phyloP scores from a whole-genome alignment of 2,329 filamentous ascomycete genomes.

The Camillea tinctor region DNA sequence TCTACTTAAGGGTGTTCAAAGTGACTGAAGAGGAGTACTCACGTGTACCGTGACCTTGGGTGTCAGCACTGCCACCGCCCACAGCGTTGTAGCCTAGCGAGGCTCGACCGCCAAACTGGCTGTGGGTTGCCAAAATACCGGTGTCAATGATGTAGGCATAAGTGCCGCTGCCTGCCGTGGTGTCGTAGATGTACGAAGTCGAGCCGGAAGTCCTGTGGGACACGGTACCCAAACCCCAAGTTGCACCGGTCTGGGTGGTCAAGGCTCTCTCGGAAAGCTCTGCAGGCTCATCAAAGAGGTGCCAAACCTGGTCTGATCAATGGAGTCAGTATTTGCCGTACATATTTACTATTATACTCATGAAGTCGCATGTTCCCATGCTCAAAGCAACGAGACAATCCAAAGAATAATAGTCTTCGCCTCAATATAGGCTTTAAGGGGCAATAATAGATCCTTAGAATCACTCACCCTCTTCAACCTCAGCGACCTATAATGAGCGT shows the following conservation, averaged over 20 bases:
- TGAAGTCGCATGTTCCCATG: too few relatives aligned
- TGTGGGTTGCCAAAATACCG: conserved; percentile 47
- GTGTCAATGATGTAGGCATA: conserved; percentile 56
- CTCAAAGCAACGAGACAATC: too few relatives aligned
- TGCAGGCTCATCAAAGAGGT: conserved; percentile 22
- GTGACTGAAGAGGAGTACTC: not conserved
- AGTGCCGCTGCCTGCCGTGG: conserved; percentile 38
- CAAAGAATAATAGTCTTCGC: too few relatives aligned
- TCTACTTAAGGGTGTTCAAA: not conserved
- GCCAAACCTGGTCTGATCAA: conserved; percentile 24
- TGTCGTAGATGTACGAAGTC: conserved; percentile 42
- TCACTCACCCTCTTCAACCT: conserved; percentile 25
- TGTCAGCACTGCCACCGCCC: conserved; percentile 33
- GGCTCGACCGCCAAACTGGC: conserved; percentile 42
- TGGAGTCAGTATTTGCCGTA: too few relatives aligned
- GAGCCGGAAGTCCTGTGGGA: conserved; percentile 38
- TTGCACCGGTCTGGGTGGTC: conserved; percentile 34
- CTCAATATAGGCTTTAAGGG: too few relatives aligned
- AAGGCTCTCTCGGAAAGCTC: conserved; percentile 24
- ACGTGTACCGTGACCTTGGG: conserved; percentile 44
- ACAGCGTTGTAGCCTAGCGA: conserved; percentile 31
- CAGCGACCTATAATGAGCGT: conserved; percentile 23
- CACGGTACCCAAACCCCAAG: conserved; percentile 47
- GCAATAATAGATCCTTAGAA: too few relatives aligned
- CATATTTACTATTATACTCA: too few relatives aligned